Evolutionary conservation across 176 grass and related monocot genomes (phyloP).

Genomic region (Musa schizocarpa): DNA sequence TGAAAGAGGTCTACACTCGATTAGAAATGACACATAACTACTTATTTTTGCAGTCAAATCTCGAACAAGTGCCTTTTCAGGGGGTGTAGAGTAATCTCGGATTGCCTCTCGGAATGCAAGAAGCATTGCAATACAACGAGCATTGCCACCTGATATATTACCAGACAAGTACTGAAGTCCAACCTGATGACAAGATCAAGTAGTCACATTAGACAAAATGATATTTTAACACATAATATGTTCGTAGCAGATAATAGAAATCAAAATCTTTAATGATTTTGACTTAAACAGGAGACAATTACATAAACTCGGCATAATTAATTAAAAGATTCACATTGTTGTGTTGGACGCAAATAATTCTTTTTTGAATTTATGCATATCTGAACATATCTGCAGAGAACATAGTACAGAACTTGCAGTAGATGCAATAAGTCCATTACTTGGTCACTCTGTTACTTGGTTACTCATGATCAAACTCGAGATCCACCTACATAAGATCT

Average conservation of each 20-base stretch:
- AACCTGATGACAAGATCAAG: conserved; percentile 34
- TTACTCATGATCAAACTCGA: not conserved
- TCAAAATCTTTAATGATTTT: too few species aligned
- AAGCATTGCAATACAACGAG: conserved; percentile 73
- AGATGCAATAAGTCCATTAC: too few species aligned
- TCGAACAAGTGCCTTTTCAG: conserved; percentile 46
- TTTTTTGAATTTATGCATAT: not conserved
- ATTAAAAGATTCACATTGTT: too few species aligned
- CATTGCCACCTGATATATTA: conserved; percentile 60
- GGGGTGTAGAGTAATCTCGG: conserved; percentile 55
- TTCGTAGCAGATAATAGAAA: too few species aligned
- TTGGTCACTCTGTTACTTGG: not conserved
- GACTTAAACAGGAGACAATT: not conserved
- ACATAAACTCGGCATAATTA: too few species aligned
- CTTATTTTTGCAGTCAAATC: conserved; percentile 66
- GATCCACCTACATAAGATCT: not conserved
- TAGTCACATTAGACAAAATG: not conserved
- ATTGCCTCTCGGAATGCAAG: conserved; percentile 68
- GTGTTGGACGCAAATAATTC: too few species aligned
- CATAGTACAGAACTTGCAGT: not conserved
- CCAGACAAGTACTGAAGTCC: conserved; percentile 76
- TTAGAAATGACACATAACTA: conserved; percentile 61
- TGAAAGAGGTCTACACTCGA: conserved; percentile 62
- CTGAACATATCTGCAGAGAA: not conserved
- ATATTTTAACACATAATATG: too few species aligned